Evolutionary conservation across 176 grass and related monocot genomes (phyloP), one percentile per base, ranked within the genome.

Genomic region (Areca catechu): DNA sequence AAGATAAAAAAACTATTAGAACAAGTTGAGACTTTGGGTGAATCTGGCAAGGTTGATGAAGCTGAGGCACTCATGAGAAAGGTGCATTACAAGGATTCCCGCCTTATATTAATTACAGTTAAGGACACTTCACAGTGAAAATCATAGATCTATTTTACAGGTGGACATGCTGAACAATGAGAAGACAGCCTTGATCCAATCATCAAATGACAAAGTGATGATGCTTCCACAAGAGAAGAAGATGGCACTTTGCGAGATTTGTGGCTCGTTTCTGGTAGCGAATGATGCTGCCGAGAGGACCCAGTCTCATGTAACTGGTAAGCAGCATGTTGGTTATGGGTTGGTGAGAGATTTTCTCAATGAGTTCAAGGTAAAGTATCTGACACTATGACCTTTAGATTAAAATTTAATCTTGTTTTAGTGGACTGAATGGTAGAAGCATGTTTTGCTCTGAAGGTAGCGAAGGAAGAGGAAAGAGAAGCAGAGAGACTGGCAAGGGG

Each of bases 251-350:
- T 95, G 89, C 53, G 89, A 95, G 64, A 84, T 77, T 50, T 96
- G 91, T 62, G 91, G 91, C 15, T 96, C 91, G 18, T 96, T 96
- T 72, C 77, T 96, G 71, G 77, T 96, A 60, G 21, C 91, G 0
- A 89, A 96, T 73, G 91, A 96, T 85, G 91, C 81, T 48, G 75
- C 82, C 55, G 91, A 96, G 74, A 85, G 91, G 68, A 83, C 86
- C 20, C 86, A 90, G 61, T 90, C 91, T 49, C 91, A 96, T 63
- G 75, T 96, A 48, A 80, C 83, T 51, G 91, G 91, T 22, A 96
- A 96, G 67, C 91, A 96, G 48, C 91, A 96, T 64, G 90, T 96
- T 30, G 91, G 91, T 51, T 96, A 90, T 66, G 87, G 86, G 54
- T 67, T 96, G 83, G 81, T 96, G 49, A 79, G 91, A 71, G 91